Evolutionary conservation across 768 basidiomycete genomes (phyloP).

Genomic region (Suillus luteus): DNA sequence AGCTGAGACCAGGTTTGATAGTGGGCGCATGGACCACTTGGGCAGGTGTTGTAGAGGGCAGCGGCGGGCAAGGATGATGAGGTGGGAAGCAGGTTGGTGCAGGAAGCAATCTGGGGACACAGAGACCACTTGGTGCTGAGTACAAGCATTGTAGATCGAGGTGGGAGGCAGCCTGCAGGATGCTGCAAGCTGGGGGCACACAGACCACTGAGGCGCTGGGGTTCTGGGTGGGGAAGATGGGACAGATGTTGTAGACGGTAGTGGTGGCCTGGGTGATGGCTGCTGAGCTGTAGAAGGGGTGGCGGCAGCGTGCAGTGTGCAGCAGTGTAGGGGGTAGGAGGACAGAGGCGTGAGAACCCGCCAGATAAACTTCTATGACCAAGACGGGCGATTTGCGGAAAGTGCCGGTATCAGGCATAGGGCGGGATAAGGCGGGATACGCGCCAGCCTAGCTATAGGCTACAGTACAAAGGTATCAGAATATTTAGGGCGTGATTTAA

Average conservation of each 20-base stretch:
- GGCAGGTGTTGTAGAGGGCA: not conserved
- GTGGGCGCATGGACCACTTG: not conserved
- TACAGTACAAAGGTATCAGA: not conserved
- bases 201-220: not conserved
- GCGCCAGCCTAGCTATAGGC: not conserved
- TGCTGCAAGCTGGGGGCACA: not conserved
- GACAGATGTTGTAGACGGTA: not conserved
- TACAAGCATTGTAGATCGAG: not conserved
- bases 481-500: too few relatives aligned
- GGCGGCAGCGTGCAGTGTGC: not conserved
- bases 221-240: not conserved
- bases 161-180: not conserved
- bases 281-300: not conserved
- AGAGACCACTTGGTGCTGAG: not conserved
- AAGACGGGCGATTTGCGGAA: not conserved
- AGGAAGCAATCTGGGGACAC: not conserved
- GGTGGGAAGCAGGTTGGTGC: constrained; percentile 1
- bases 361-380: not conserved
- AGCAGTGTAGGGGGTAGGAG: not conserved
- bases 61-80: not conserved
- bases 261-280: not conserved
- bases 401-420: not conserved
- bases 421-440: not conserved
- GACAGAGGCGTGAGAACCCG: not conserved
- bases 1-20: constrained; percentile 49